Evolutionary conservation across 192 early-diverging fungal genomes (phyloP), one percentile per base, ranked within the genome.

Genomic region (Umbelopsis vinacea): DNA sequence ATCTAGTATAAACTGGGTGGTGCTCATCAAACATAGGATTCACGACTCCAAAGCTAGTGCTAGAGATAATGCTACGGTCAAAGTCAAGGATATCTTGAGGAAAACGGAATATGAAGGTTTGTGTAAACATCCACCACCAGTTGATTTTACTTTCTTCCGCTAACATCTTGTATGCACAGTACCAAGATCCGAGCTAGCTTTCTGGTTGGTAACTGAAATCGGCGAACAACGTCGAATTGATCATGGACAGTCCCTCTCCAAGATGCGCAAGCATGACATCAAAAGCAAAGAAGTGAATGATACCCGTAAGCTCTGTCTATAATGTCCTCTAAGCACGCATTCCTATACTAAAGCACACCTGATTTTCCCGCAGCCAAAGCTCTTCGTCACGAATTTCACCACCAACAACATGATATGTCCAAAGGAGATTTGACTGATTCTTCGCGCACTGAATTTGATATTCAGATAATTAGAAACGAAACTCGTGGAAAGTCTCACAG

Each of bases 1-100:
- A 26, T 83, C 87, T 53, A 87, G 89, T 21, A 92, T 93, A 70
- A 92, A 90, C 79, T 93, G 92, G 92, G 89, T 93, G 52, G 89
- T 92, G 11, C 91, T 90, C 46, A 75, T 93, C 7, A 93, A 91
- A 67, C 79, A 87, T 54, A 76, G 82, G 54, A 84, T 75, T 67
- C 78, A 79, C 22, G 79, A 83, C 15, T 57, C 70, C 40, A 79
- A 79, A 54, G 52, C 70, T 7, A 63, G 52, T 52, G 76, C 54
- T 26, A 73, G 78, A 33, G 76, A 82, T 15, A 68, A 68, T 46
- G 74, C 77, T 0, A 86, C 82, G 66, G 83, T 88, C 75, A 93
- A 93, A 76, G 88, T 93, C 19, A 92, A 90, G 74, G 90, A 93
- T 76, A 85, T 93, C 8, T 69, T 93, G 24, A 79, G 87, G 3